Base-by-base conservation (phyloP, 495 filamentous ascomycete genomes). In the Saxophila tyrrhenica region DNA sequence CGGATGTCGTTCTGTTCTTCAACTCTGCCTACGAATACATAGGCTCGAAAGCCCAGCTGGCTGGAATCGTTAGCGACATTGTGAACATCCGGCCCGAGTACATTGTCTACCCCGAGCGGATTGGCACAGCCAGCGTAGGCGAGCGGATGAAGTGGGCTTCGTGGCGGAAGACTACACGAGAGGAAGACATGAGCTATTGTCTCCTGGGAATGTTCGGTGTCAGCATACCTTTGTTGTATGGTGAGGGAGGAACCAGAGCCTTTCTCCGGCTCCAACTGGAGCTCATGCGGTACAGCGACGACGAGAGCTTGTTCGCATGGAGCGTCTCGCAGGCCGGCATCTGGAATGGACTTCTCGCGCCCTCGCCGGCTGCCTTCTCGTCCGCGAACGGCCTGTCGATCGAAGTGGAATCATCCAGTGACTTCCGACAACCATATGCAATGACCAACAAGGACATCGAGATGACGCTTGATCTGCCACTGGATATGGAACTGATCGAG, bases 191-290 rank as follows among this genome's bases (percentile, higher is more conserved):
- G 23, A 58, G 58, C 19, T 63, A 63, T 22, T 50, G 57, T 46
- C 54, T 61, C 3, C 41, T 63, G 21, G 61, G 61, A n/a, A 25
- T 63, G 15, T 50, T 60, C 15, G 54, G 42, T 25, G 50, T 63
- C 1, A 63, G 61, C 50, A 60, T 63, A 58, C 58, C 61, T 1
- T 10, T 63, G 8, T 39, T 63, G 3, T 61, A 63, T 43, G 61
- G 61, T 2, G 61, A 63, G 17, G 45, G 45, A 21, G 45, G 45
- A 21, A 39, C 55, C 3, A 62, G 58, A 19, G 58, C 58, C 3
- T 61, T 57, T 48, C 11, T 39, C 2, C 53, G 58, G 1, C 25
- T 61, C 11, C 54, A 61, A 50, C 39, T 57, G n/a, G 48, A 57
- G 41, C 51, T 57, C 1, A 54, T 57, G 0, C 24, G 23, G 11